Conservation (phyloP, 164 flowering plant genomes). For the Chimonanthus praecox region DNA sequence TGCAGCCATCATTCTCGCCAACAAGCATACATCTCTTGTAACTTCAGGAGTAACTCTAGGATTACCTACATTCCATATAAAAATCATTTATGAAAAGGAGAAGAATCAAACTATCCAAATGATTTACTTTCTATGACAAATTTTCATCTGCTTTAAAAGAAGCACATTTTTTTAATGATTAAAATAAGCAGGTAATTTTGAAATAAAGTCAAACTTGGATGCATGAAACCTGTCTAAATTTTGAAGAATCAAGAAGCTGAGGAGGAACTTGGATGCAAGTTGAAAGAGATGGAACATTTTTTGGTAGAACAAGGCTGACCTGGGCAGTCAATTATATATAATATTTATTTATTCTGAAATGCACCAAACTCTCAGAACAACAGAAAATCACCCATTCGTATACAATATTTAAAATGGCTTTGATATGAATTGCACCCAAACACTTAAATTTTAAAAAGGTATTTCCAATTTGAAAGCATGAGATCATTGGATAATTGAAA, state of each 20-base stretch:
- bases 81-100: not conserved
- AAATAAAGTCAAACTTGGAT: not conserved
- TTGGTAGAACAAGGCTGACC: too few relatives aligned
- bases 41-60: slow-evolving; percentile 99
- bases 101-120: not conserved
- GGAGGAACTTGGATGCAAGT: not conserved
- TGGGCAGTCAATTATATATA: too few relatives aligned
- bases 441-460: too few relatives aligned
- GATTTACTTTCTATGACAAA: not conserved
- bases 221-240: not conserved
- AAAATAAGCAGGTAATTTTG: too few relatives aligned
- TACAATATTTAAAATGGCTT: too few relatives aligned
- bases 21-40: slow-evolving; percentile 95
- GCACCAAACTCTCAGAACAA: not conserved
- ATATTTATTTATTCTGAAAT: not conserved
- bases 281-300: not conserved
- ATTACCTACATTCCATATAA: slow-evolving; percentile 53
- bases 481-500: too few relatives aligned
- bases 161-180: not conserved
- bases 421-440: too few relatives aligned
- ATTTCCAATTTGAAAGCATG: too few relatives aligned
- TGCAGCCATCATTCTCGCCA: slow-evolving; percentile 99
- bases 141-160: not conserved
- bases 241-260: not conserved
- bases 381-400: not conserved